Evolutionary conservation across 192 early-diverging fungal genomes (phyloP).

Genomic region (Umbelopsis vinacea): DNA sequence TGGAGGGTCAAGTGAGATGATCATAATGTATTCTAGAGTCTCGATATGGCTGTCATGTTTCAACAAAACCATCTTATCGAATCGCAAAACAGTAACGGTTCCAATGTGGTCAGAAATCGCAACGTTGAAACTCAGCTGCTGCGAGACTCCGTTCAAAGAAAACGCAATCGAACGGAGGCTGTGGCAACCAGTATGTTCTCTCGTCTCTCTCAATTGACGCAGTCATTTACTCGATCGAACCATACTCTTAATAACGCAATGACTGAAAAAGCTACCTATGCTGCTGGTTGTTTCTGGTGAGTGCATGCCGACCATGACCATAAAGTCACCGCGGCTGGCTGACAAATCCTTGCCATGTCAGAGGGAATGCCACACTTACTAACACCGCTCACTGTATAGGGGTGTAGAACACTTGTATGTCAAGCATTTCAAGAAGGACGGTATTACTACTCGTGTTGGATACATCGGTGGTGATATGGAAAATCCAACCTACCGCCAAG

Average conservation of each 20-base stretch:
- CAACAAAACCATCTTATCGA: too few relatives aligned
- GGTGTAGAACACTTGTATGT: conserved; percentile 61
- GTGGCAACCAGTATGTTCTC: background rate
- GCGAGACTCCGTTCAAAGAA: too few relatives aligned
- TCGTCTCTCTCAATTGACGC: conserved; percentile 4
- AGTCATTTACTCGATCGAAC: background rate
- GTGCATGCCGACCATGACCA: background rate
- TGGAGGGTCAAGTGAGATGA: too few relatives aligned
- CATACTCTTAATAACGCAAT: conserved; percentile 22
- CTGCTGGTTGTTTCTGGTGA: conserved; percentile 94
- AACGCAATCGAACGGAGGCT: too few relatives aligned
- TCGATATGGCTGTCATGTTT: too few relatives aligned
- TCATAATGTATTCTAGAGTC: too few relatives aligned
- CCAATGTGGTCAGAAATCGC: too few relatives aligned
- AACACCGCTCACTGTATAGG: conserved; percentile 30
- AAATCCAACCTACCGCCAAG: conserved; percentile 55
- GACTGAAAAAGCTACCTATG: conserved; percentile 78
- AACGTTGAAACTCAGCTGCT: too few relatives aligned
- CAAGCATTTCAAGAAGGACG: conserved; percentile 52
- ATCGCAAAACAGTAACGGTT: too few relatives aligned
- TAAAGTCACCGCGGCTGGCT: background rate
- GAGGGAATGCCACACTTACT: background rate
- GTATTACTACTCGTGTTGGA: conserved; percentile 53
- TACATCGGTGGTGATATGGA: conserved; percentile 55
- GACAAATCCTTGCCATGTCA: background rate